Evolutionary conservation across 2,329 filamentous ascomycete genomes (phyloP), one percentile per base, ranked within the genome.

Genomic region (Colletotrichum limetticola): DNA sequence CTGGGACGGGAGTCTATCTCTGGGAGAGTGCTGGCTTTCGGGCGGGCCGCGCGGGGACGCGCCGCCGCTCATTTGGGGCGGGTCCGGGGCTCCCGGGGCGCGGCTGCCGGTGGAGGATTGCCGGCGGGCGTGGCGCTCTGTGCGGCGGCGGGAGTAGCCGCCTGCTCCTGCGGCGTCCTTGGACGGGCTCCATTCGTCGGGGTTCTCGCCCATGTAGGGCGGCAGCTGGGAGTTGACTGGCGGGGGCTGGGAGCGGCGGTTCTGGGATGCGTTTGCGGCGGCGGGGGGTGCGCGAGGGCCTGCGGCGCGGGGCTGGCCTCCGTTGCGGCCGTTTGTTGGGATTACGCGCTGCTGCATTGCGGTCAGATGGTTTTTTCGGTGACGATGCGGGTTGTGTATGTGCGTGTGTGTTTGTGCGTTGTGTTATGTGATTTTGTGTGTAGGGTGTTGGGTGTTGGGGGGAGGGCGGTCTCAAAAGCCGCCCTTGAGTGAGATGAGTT

Each of bases 101-200:
- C 35, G 66, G 37, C 66, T 62, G 14, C 60, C 68, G 14, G 66
- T 65, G 32, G 70, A 72, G 3, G 73, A 74, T n/a, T 70, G 70
- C 32, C 73, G 73, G 22, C 73, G 73, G 57, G 73, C 49, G 42
- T 74, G 70, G 56, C 73, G 73, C 28, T 72, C 73, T 24, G 66
- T 66, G 35, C 73, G 70, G 5, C 73, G 70, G 60, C 71, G 71
- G 42, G 71, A 72, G 30, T 72, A 72, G 66, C 66, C 71, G n/a
- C 46, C 67, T 4, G 14, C 55, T 4, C 59, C 49, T 16, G 55
- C 53, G 7, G 57, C 55, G 9, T 65, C 52, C 46, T 64, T 61
- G 11, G 64, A 11, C 1, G 63, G 68, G 60, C 63, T 64, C 69
- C 72, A 74, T 30, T 72, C 72, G 35, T 74, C 69, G 12, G 56